Conservation (phyloP, 345 rosid genomes). For the Physaria fendleri region DNA sequence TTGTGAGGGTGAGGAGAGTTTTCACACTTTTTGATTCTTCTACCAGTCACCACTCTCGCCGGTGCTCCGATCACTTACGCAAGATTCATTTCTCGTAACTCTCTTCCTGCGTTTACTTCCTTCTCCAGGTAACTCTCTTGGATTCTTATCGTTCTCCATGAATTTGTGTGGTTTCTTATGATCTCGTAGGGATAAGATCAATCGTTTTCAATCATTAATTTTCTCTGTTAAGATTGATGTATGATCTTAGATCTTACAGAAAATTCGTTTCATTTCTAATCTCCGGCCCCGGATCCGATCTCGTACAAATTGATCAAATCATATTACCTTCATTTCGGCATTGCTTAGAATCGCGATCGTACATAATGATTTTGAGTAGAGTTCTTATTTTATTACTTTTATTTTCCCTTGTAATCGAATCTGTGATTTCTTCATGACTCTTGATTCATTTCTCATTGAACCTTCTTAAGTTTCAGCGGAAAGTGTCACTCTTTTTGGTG, state of each 20-base stretch:
- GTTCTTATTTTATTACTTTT: neutral
- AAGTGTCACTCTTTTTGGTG: neutral
- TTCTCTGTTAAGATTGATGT: neutral
- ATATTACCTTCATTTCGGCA: neutral
- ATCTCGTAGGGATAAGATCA: no score
- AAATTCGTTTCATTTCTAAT: neutral
- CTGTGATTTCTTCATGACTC: neutral
- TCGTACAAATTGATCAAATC: neutral
- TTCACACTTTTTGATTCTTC: no score
- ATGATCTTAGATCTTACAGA: constrained; percentile 5
- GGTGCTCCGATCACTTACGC: neutral
- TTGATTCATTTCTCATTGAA: neutral
- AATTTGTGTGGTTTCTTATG: neutral
- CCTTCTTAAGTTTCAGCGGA: neutral
- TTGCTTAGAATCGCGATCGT: constrained; percentile 8
- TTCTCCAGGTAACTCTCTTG: constrained; percentile 16
- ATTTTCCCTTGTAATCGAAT: neutral
- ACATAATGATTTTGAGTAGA: neutral
- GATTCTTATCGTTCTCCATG: neutral
- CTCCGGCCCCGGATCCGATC: constrained; percentile 19
- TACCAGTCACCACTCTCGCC: constrained; percentile 4
- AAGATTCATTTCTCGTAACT: neutral
- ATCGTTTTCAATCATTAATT: neutral
- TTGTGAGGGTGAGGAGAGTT: no score
- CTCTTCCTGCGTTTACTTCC: neutral